Evolutionary conservation across 176 grass and related monocot genomes (phyloP), one percentile per base, ranked within the genome.

Genomic region (Canna indica): DNA sequence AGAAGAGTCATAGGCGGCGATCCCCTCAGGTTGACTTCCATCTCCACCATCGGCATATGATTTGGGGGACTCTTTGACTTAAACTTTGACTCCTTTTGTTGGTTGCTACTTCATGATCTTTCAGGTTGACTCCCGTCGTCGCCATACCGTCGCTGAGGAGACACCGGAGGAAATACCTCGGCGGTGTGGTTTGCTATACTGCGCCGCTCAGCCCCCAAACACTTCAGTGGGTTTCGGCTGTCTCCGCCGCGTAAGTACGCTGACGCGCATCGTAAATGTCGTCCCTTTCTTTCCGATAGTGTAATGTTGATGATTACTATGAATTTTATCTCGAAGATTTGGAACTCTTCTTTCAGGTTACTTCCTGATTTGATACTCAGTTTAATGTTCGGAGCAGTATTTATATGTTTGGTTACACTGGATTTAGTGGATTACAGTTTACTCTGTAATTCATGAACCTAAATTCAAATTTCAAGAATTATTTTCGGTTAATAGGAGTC

Each of bases 181-280:
- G 25, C 5, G 79, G 48, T 54, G 44, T 54, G 33, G 84, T 90
- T 14, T 88, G 89, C 69, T 77, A 38, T 46, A 70, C 86, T 24
- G 77, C 75, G 47, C 33, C 85, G 42, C 41, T 97, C 8, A 81
- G 56, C 67, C 77, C 77, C 17, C 59, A 5, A 17, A 85, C 89
- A n/a, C 81, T 92, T 71, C 84, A 90, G 30, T 97, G 94, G 94
- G 70, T 83, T 70, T 92, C 86, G 26, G 84, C 84, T 28, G 80
- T 82, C 53, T 88, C 94, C 20, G 47, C 72, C 42, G 86, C 82
- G 94, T 99, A 75, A 90, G 92, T 83, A 20, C 12, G 14, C 68
- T 48, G 28, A 20, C 45, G 31, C 7, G 18, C 22, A 48, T 31
- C 24, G 10, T 68, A 18, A 8, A 25, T 26, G 11, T 69, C 15